Percentiles rank a stretch among this genome's conserved stretches.
phyloP scores from a whole-genome alignment of 2,329 filamentous ascomycete species.

The Xylariales sp. region DNA sequence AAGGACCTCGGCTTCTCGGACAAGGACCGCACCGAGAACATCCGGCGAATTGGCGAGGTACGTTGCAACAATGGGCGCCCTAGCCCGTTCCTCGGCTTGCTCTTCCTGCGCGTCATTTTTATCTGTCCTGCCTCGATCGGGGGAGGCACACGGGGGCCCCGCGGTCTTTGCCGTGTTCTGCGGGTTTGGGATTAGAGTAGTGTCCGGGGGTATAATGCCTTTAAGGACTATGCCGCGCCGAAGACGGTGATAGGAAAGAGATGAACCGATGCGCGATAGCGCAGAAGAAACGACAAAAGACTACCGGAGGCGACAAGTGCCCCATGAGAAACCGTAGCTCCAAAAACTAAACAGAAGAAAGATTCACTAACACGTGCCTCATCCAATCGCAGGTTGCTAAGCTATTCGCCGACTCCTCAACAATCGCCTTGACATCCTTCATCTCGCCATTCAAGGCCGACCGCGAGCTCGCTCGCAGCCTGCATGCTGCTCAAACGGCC shows the following conservation, averaged over 20 bases:
- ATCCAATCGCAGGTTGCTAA: conserved; percentile 77
- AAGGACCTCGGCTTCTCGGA: conserved; percentile 97
- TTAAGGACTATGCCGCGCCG: too few species aligned
- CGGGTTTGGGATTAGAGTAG: too few species aligned
- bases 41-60: conserved; percentile 90
- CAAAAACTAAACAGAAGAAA: background rate
- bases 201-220: too few species aligned
- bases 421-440: conserved; percentile 92
- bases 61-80: conserved; percentile 12
- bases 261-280: too few species aligned
- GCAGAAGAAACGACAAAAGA: background rate
- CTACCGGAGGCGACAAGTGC: too few species aligned
- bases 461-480: conserved; percentile 80
- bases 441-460: conserved; percentile 95
- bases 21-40: conserved; percentile 96
- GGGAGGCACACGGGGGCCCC: too few species aligned
- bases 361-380: conserved; percentile 14
- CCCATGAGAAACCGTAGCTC: too few species aligned
- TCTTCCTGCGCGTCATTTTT: background rate
- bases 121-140: background rate
- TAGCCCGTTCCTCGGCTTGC: background rate
- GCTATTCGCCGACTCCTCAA: conserved; percentile 91
- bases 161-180: too few species aligned
- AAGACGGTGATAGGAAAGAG: too few species aligned
- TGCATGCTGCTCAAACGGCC: conserved; percentile 73